Evolutionary conservation across 116 monocot genomes (phyloP).

Genomic region (Posidonia oceanica): DNA sequence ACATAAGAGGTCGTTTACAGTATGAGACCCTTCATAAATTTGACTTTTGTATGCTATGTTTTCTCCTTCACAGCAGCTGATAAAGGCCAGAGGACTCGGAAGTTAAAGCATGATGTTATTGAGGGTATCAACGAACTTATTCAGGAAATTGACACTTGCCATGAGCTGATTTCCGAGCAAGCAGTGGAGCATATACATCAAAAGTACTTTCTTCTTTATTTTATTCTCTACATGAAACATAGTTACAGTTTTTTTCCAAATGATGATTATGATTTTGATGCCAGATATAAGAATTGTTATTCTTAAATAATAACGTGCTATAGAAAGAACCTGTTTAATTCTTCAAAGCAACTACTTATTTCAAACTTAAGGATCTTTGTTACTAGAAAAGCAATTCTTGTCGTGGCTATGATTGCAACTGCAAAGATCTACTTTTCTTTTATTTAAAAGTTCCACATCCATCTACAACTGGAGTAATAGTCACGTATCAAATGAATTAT

Average conservation of each 20-base stretch:
- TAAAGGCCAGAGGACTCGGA: conserved; percentile 51
- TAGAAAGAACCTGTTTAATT: too few species aligned
- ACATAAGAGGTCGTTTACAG: too few species aligned
- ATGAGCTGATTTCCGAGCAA: conserved; percentile 94
- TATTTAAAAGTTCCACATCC: too few species aligned
- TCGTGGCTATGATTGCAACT: too few species aligned
- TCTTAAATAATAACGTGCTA: too few species aligned
- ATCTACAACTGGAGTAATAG: too few species aligned
- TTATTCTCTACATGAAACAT: neutral
- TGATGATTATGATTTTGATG: neutral
- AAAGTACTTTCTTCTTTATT: conserved; percentile 39
- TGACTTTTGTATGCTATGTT: neutral
- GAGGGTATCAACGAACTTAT: conserved; percentile 96
- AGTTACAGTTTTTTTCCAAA: neutral
- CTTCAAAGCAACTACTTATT: too few species aligned
- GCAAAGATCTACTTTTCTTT: too few species aligned
- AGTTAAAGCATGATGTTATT: conserved; percentile 91
- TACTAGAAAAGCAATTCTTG: too few species aligned
- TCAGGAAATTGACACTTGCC: conserved; percentile 85
- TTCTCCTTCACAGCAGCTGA: conserved; percentile 47
- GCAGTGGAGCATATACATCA: conserved; percentile 99
- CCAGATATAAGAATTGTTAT: neutral
- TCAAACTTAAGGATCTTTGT: too few species aligned
- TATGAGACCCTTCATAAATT: neutral
- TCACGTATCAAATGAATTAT: too few species aligned